Evolutionary conservation across 116 monocot genomes (phyloP), one percentile per base, ranked within the genome.

Genomic region (Papilionanthe hybrid): DNA sequence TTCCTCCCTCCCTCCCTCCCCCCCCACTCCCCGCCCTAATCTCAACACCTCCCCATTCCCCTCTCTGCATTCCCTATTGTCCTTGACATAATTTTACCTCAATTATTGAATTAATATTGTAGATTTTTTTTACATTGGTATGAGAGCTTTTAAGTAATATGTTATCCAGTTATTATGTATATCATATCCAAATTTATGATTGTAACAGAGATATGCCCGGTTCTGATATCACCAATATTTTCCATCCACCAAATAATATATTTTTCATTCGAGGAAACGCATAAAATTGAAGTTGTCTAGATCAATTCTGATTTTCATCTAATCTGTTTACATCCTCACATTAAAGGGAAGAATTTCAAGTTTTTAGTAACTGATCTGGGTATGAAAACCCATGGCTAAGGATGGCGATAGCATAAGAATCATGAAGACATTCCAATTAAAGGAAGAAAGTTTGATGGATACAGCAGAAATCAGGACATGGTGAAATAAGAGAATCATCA

Each of bases 261-360:
- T 23, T 63, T 25, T 63, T 63, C 63, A 63, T 23, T 25, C 1
- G 25, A 63, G 23, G 4, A 63, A 53, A 53, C 4, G 1, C 69
- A 32, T 30, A 29, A 41, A 17, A 69, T 32, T 69, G 37, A 69
- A 32, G 4, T 17, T 25, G 44, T n/a, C 43, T 9, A 73, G 42
- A 73, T 45, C 73, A 73, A 7, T 42, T 15, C 43, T 20, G 44
- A 44, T 73, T n/a, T 73, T 73, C 44, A 73, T 73, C 72, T 72
- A 9, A 2, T 42, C 43, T 20, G 73, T 73, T n/a, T 73, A 73
- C 73, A 73, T 20, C 3, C 69, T 32, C 4, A 73, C 73, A 73
- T 20, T 9, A n/a, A 13, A 29, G 44, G 41, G 44, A 5, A 73
- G 20, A 73, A 43, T 22, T 20, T 42, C 72, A 19, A 72, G 72